phyloP scores from a whole-genome alignment of 805 yeast species.

The Blastobotrys parvus region DNA sequence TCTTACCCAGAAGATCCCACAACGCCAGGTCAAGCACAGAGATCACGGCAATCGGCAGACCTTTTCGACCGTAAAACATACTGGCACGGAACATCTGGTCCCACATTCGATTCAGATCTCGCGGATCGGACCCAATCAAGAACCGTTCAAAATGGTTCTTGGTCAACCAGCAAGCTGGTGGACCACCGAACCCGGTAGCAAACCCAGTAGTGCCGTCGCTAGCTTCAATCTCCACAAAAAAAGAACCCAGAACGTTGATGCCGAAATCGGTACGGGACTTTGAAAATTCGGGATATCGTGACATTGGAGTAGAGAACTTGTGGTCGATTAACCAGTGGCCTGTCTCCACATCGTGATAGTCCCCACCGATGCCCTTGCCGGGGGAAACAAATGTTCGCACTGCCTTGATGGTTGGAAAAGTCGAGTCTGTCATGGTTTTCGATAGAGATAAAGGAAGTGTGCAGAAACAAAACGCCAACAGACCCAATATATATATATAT shows the following conservation, averaged over 20 bases:
- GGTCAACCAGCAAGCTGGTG: slow-evolving; percentile 41
- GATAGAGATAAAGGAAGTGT: too few relatives aligned
- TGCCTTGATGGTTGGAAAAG: slow-evolving; percentile 37
- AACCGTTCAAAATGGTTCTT: slow-evolving; percentile 40
- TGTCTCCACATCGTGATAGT: slow-evolving; percentile 40
- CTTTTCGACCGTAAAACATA: slow-evolving; percentile 45
- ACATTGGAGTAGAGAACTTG: slow-evolving; percentile 42
- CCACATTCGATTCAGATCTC: slow-evolving; percentile 39
- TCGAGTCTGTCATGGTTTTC: too few relatives aligned
- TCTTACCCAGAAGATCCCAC: slow-evolving; percentile 44
- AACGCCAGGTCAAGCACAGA: slow-evolving; percentile 41
- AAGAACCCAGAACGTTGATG: slow-evolving; percentile 42
- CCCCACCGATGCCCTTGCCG: slow-evolving; percentile 33
- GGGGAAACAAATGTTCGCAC: slow-evolving; percentile 35
- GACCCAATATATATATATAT: too few relatives aligned
- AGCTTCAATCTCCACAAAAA: slow-evolving; percentile 42
- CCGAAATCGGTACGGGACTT: slow-evolving; percentile 42
- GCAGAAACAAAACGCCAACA: too few relatives aligned
- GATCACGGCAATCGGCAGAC: slow-evolving; percentile 40
- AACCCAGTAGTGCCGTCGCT: slow-evolving; percentile 42
- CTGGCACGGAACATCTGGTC: slow-evolving; percentile 43
- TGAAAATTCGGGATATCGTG: slow-evolving; percentile 39
- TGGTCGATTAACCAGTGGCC: slow-evolving; percentile 46
- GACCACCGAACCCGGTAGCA: slow-evolving; percentile 48
- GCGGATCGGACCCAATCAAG: slow-evolving; percentile 39